phyloP scores from a whole-genome alignment of 371 early-diverging fungal genomes.

The Apophysomyces trapeziformis region DNA sequence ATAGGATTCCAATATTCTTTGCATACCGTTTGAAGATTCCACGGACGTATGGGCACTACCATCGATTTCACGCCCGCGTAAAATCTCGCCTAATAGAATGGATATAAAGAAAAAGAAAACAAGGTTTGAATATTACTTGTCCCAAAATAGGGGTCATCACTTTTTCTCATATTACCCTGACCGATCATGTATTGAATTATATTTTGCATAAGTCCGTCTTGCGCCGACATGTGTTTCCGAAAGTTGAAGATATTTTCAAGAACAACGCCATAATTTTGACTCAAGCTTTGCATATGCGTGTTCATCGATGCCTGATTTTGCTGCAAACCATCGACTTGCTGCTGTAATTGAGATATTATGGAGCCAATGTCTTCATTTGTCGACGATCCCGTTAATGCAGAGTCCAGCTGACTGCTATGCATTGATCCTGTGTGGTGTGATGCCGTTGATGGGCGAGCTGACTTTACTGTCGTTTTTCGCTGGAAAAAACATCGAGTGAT shows the following conservation, averaged over 20 bases:
- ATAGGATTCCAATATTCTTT: slow-evolving; percentile 17
- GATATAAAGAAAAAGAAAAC: neutral
- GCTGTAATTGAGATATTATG: slow-evolving; percentile 41
- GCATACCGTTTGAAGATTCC: slow-evolving; percentile 4
- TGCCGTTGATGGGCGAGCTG: neutral
- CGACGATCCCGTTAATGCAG: slow-evolving; percentile 8
- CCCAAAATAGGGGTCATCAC: neutral
- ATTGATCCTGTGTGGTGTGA: slow-evolving; percentile 8
- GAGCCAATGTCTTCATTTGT: slow-evolving; percentile 25
- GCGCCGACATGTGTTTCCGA: slow-evolving; percentile 57
- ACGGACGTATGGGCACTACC: neutral
- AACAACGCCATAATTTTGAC: slow-evolving; percentile 56
- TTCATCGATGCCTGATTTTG: slow-evolving; percentile 38
- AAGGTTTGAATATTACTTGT: neutral
- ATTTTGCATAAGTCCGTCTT: slow-evolving; percentile 61
- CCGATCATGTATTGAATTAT: slow-evolving; percentile 56
- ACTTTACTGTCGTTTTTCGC: slow-evolving; percentile 5
- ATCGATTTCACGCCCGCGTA: slow-evolving; percentile 10
- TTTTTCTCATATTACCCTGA: slow-evolving; percentile 1
- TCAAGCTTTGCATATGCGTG: slow-evolving; percentile 39
- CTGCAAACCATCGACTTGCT: slow-evolving; percentile 47
- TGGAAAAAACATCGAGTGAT: neutral
- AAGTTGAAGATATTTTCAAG: slow-evolving; percentile 58
- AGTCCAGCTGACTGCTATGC: neutral
- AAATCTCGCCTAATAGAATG: neutral